Evolutionary conservation across 1,284 basidiomycete species (phyloP).

Genomic region (Apiotrichum montevideense): DNA sequence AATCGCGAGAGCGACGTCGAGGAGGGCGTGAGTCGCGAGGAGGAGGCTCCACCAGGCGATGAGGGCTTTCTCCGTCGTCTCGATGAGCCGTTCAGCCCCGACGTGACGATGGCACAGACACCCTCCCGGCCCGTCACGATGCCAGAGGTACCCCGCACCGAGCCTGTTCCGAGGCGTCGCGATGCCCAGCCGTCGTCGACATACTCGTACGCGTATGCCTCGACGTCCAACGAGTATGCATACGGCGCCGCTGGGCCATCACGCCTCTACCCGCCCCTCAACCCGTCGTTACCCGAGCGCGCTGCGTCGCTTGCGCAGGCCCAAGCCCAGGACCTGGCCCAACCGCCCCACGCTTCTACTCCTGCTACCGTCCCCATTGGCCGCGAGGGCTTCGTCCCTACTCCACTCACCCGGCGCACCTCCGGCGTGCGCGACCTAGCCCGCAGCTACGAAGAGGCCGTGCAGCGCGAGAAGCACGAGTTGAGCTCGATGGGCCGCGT

Average conservation of each 20-base stretch:
- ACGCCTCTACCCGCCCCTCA: constrained; percentile 3
- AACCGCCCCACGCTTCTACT: too few species aligned
- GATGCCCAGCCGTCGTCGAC: too few species aligned
- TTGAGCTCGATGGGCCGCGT: constrained; percentile 8
- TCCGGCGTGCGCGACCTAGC: constrained; percentile 4
- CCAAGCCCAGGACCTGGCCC: background rate
- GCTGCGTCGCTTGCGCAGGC: background rate
- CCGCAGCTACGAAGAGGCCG: constrained; percentile 5
- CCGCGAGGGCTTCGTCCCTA: background rate
- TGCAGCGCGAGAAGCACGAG: constrained; percentile 2
- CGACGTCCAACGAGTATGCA: constrained; percentile 1
- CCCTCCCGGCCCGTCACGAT: constrained; percentile 4
- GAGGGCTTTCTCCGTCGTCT: background rate
- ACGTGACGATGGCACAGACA: constrained; percentile 9
- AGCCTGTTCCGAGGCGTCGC: too few species aligned
- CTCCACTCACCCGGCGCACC: background rate
- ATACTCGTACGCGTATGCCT: background rate
- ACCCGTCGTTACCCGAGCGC: constrained; percentile 6
- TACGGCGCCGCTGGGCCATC: background rate
- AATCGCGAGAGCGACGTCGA: background rate
- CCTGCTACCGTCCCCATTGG: background rate
- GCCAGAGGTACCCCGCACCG: too few species aligned
- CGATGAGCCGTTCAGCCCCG: constrained; percentile 8
- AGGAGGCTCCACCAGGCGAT: too few species aligned
- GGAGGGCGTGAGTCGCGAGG: background rate